Evolutionary conservation across 1,284 basidiomycete genomes (phyloP).

Genomic region (Ganoderma lingzhi): DNA sequence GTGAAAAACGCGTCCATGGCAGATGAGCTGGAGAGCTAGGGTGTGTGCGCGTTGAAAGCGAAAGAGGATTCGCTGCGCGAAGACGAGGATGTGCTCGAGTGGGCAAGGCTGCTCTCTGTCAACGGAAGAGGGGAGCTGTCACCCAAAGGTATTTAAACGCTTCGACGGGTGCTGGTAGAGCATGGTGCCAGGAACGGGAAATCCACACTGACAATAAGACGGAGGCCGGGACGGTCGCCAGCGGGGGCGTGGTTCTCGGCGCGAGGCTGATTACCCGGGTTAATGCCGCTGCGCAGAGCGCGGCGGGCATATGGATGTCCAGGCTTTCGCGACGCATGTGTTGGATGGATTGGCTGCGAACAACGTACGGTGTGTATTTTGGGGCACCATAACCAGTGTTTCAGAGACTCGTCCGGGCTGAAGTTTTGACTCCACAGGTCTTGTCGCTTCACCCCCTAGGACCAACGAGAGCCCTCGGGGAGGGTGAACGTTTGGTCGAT

Average conservation of each 20-base stretch:
- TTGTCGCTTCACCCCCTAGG: neutral
- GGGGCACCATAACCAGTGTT: neutral
- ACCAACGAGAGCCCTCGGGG: neutral
- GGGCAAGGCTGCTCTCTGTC: slow-evolving; percentile 19
- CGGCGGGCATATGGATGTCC: neutral
- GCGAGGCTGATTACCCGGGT: slow-evolving; percentile 19
- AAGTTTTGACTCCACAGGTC: neutral
- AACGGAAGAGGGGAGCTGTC: neutral
- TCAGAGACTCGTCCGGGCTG: neutral
- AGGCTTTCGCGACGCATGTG: neutral
- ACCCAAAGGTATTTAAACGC: neutral
- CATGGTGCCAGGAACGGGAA: slow-evolving; percentile 19
- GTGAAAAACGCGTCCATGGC: slow-evolving; percentile 35
- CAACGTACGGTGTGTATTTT: neutral
- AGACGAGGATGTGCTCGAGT: neutral
- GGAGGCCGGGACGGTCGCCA: slow-evolving; percentile 1
- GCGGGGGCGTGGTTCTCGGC: slow-evolving; percentile 5
- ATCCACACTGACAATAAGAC: slow-evolving; percentile 21
- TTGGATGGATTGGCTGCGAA: neutral
- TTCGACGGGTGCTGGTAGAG: neutral
- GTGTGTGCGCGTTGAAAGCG: slow-evolving; percentile 13
- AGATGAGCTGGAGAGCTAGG: slow-evolving; percentile 5
- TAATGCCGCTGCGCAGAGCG: slow-evolving; percentile 8
- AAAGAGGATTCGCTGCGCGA: slow-evolving; percentile 13
- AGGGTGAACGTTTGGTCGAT: neutral